These are phyloP conservation scores for Fusarium bactridioides DNA, from an alignment of 2,329 filamentous ascomycete genomes.

Conservation along the genomic window DNA sequence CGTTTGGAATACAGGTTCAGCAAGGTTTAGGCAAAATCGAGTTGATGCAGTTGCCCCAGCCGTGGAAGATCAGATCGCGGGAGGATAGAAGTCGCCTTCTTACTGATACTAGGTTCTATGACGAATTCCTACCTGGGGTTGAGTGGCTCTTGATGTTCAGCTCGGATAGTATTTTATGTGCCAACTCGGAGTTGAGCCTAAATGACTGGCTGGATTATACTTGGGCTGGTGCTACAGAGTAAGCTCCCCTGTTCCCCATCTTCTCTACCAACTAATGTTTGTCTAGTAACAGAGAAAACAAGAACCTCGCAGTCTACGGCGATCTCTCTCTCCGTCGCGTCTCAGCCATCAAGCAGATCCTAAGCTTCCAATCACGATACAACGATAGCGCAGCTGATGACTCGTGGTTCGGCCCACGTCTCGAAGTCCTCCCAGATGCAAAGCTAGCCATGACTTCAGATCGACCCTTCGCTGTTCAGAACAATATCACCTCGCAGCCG, in stretches of 20 bases:
- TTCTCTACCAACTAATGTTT: fast-evolving
- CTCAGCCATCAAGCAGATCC: not conserved
- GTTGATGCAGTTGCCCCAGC: not conserved
- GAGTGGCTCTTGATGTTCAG: not conserved
- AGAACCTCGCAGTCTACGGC: not conserved
- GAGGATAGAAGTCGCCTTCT: not conserved
- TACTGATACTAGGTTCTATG: not conserved
- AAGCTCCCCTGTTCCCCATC: fast-evolving
- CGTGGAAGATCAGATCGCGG: not conserved
- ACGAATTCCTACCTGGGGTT: fast-evolving
- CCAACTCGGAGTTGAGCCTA: not conserved
- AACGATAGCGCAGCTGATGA: not conserved
- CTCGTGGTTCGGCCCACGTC: not conserved
- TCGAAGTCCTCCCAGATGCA: not conserved
- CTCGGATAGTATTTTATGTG: not conserved
- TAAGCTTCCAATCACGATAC: not conserved
- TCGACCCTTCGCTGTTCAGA: not conserved
- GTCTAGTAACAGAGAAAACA: not conserved
- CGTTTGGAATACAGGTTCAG: not conserved
- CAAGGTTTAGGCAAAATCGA: not conserved
- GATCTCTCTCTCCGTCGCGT: not conserved
- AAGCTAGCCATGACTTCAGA: not conserved
- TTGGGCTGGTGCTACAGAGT: not conserved
- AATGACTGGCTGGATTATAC: not conserved
- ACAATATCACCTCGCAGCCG: not conserved